Evolutionary conservation across 345 rosid species (phyloP).

Genomic region (Citropsis articulata): DNA sequence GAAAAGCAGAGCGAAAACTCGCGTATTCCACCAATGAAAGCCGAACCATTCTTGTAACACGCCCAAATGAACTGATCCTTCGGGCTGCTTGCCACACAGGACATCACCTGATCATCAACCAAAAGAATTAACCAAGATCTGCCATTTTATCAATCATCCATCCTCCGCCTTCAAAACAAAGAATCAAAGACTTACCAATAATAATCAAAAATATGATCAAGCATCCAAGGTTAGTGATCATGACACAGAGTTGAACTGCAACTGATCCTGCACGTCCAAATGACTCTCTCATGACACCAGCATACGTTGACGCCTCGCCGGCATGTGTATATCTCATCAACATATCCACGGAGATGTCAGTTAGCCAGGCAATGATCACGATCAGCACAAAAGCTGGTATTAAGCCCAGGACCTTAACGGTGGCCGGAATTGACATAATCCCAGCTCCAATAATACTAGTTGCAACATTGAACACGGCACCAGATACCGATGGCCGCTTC

Average conservation of each 20-base stretch:
- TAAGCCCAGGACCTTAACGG: slow-evolving; percentile 73
- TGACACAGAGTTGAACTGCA: slow-evolving; percentile 53
- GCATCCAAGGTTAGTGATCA: slow-evolving; percentile 79
- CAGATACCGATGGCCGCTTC: slow-evolving; percentile 48
- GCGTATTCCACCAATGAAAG: slow-evolving; percentile 77
- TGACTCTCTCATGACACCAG: slow-evolving; percentile 82
- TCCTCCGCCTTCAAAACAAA: background rate
- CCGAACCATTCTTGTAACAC: slow-evolving; percentile 93
- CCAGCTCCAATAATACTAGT: slow-evolving; percentile 88
- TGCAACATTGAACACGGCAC: slow-evolving; percentile 88
- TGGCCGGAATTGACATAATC: slow-evolving; percentile 90
- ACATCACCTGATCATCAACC: slow-evolving; percentile 63
- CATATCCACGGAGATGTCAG: slow-evolving; percentile 66
- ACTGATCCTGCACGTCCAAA: slow-evolving; percentile 64
- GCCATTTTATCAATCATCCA: background rate
- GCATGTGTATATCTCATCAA: slow-evolving; percentile 60
- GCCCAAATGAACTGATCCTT: slow-evolving; percentile 61
- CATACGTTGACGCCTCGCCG: slow-evolving; percentile 59
- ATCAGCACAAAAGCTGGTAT: slow-evolving; percentile 71
- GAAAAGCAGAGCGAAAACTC: slow-evolving; percentile 58
- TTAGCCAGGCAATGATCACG: slow-evolving; percentile 58
- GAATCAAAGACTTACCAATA: slow-evolving; percentile 42
- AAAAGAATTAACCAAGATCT: background rate
- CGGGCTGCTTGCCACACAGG: slow-evolving; percentile 59
- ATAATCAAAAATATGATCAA: slow-evolving; percentile 71